These are phyloP conservation scores for Pyrus hybrid DNA, from an alignment of 331 rosid genomes.

Conservation along the genomic window DNA sequence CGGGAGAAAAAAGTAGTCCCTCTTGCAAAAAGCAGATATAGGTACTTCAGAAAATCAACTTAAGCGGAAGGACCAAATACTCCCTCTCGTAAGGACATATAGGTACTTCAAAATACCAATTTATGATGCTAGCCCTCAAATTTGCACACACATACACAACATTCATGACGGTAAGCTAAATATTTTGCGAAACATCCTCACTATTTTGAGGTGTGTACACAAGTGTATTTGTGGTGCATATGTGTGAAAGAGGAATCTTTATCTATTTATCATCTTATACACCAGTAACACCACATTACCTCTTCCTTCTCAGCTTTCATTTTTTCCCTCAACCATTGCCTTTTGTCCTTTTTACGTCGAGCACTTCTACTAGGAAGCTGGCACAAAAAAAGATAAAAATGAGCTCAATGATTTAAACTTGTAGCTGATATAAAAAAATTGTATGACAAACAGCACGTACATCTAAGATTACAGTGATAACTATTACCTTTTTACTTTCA, in stretches of 20 bases:
- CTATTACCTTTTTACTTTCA: slow-evolving; percentile 50
- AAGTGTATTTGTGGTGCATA: background rate
- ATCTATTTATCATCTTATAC: background rate
- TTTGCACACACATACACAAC: background rate
- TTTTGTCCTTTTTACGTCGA: slow-evolving; percentile 76
- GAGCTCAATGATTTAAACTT: background rate
- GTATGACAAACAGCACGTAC: background rate
- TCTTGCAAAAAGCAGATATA: background rate
- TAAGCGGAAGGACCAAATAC: background rate
- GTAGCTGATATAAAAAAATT: background rate
- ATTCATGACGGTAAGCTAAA: background rate
- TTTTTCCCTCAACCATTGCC: slow-evolving; percentile 75
- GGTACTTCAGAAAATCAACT: background rate
- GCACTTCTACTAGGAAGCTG: slow-evolving; percentile 89
- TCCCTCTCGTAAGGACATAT: background rate
- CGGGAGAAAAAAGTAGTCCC: background rate
- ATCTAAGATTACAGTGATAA: background rate
- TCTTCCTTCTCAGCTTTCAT: slow-evolving; percentile 39
- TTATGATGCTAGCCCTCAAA: background rate
- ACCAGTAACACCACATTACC: slow-evolving; percentile 33
- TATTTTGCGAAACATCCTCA: background rate
- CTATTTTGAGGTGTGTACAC: background rate
- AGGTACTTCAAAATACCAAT: background rate
- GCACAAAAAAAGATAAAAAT: slow-evolving; percentile 5
- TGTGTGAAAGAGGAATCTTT: background rate